Evolutionary conservation across 805 yeast species (phyloP), one percentile per base, ranked within the genome.

Genomic region (Maudiozyma turicensis): DNA sequence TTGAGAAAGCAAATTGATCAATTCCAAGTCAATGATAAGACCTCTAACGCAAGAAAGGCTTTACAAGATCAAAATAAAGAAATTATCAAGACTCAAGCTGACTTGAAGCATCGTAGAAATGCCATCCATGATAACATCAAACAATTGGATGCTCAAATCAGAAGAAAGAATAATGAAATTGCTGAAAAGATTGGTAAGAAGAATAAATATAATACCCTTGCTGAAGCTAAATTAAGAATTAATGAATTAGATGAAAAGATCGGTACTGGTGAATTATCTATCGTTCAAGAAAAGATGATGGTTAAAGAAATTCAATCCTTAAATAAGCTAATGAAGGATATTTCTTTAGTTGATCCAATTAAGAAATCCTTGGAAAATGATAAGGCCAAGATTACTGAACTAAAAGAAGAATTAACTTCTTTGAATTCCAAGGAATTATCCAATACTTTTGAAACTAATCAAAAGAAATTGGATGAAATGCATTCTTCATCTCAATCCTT

Each of bases 211-310:
- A 82, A 81, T 66, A 70, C 73, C 44, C 77, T 75, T 52, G 81
- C 71, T 37, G 95, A 86, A 54, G 82, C 86, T 56, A 89, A 85
- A 58, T 72, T 72, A 51, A 80, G 82, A 67, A 74, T 86, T 61
- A 64, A 65, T 51, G 73, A 72, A 55, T 77, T 88, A 61, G 97
- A 93, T 65, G 76, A 75, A 41, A 73, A 76, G 56, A 82, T 93
- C 53, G 86, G 85, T 49, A 70, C 84, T 46, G 98, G 98, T 54
- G 69, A 75, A 43, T 74, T 93, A 65, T 79, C 86, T 59, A 80
- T 93, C 62, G 97, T 89, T 48, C 96, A 91, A 54, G 99, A 93
- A 76, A 84, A 87, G 73, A 77, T 81, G 63, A 70, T 75, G 55
- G 80, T 93, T 57, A 86, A 86, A 71, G 98, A 91, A 71, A 85